Evolutionary conservation across 2,329 filamentous ascomycete genomes (phyloP).

Genomic region (Colletotrichum limetticola): DNA sequence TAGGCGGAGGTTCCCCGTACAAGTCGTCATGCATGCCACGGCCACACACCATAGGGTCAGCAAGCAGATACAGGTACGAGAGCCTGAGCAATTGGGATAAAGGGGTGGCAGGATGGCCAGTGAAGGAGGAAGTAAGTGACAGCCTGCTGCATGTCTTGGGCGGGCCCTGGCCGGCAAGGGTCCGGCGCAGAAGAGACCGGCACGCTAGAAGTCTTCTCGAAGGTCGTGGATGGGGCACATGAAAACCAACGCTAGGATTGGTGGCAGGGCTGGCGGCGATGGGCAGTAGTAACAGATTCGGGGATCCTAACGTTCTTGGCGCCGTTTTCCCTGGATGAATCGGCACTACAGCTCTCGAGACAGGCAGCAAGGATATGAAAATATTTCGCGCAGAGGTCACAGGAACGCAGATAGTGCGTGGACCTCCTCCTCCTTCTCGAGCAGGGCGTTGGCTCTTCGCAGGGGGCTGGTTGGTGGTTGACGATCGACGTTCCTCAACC

Average conservation of each 20-base stretch:
- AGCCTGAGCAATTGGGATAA: background rate
- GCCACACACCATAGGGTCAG: background rate
- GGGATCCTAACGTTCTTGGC: background rate
- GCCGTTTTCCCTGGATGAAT: background rate
- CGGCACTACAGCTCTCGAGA: background rate
- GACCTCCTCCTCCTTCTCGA: background rate
- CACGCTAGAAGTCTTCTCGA: constrained; percentile 26
- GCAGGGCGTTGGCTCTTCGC: background rate
- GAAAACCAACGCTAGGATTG: background rate
- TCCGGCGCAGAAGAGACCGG: constrained; percentile 8
- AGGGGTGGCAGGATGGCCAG: background rate
- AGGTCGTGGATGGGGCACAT: background rate
- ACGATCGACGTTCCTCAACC: no score
- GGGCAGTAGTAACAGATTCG: no score
- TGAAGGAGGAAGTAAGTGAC: background rate
- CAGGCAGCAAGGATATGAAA: background rate
- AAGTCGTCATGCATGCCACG: background rate
- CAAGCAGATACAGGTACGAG: background rate
- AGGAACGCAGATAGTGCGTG: background rate
- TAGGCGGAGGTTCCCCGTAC: background rate
- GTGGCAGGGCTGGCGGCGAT: background rate
- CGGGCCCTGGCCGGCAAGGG: background rate
- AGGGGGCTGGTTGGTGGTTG: background rate
- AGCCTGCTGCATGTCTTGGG: constrained; percentile 11
- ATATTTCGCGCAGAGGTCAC: constrained; percentile 6